Evolutionary conservation across 2,329 filamentous ascomycete species (phyloP), one percentile per base, ranked within the genome.

Genomic region (Ophiosphaerella narmari): DNA sequence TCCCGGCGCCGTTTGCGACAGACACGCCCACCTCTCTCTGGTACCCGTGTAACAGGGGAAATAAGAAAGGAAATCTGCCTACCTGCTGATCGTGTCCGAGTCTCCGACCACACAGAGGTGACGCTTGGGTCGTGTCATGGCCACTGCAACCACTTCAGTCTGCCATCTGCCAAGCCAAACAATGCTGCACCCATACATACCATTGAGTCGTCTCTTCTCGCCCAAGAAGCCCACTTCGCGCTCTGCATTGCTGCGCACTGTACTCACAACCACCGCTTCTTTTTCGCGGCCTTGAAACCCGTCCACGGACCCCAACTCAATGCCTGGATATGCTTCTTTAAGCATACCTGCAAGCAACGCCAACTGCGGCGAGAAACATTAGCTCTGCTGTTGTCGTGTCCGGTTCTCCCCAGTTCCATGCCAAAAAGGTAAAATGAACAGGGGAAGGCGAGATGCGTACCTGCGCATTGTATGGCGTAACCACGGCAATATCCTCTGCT

Each of bases 281-380:
- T 99, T 99, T 74, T 99, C 94, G 14, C 94, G 85, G 31, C 94
- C 94, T 73, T 99, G 94, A 71, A 99, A 99, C 2, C 93, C 94
- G 73, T 99, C 94, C 2, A 99, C 90, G 64, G 91, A 96, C 31
- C 94, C 94, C n/a, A 99, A 80, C 73, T 99, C 94, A 43, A 99
- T 85, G 11, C 88, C 91, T 0, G 89, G 88, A 63, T 88, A 96
- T 34, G 80, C 78, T 52, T 94, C 89, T 68, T 93, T 94, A 42
- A 99, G 81, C 58, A 88, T 80, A 33, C 80, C 77, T 11, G 91
- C 86, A 43, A 97, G 78, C 9, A 95, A 75, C 4, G 89, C 87
- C 32, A 97, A 82, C 84, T 95, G 61, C 48, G 60, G 26, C 42
- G 61, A 48, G 62, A 48, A 62, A 42, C 44, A 12, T 21, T 41